A percentile compares a stretch with the other conserved stretches of the same genome.
Evolutionary conservation across 2,329 filamentous ascomycete genomes (phyloP).

Genomic region (Xylariales sp.): DNA sequence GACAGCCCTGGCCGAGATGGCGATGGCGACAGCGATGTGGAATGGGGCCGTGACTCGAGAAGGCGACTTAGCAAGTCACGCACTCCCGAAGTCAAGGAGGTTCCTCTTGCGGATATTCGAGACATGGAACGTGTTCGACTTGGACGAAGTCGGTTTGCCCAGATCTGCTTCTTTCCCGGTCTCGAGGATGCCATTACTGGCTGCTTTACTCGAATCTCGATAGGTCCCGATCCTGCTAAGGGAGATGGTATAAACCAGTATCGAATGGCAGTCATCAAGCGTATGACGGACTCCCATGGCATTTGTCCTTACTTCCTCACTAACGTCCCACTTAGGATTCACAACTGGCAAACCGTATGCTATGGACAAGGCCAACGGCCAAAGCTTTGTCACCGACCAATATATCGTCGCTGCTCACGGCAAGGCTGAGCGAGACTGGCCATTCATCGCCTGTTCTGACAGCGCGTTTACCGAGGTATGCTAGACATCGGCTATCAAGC

Average conservation of each 20-base stretch:
- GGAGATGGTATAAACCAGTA: slow-evolving; percentile 70
- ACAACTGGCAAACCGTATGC: slow-evolving; percentile 76
- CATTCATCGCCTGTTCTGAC: slow-evolving; percentile 88
- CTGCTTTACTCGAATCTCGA: slow-evolving; percentile 79
- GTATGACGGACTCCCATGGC: slow-evolving; percentile 37
- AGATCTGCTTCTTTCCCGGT: slow-evolving; percentile 88
- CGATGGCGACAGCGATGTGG: slow-evolving; percentile 74
- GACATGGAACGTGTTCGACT: slow-evolving; percentile 83
- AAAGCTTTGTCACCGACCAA: slow-evolving; percentile 76
- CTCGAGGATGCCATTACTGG: slow-evolving; percentile 79
- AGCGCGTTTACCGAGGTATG: slow-evolving; percentile 74
- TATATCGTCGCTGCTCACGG: slow-evolving; percentile 81
- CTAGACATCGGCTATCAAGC: slow-evolving; percentile 4
- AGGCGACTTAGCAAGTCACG: slow-evolving; percentile 42
- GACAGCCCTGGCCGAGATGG: slow-evolving; percentile 47
- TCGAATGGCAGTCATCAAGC: slow-evolving; percentile 83
- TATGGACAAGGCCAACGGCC: slow-evolving; percentile 68
- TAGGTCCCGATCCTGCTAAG: slow-evolving; percentile 61
- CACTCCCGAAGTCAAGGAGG: slow-evolving; percentile 57
- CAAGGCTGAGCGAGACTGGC: slow-evolving; percentile 77
- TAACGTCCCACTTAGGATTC: slow-evolving; percentile 55
- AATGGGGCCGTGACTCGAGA: slow-evolving; percentile 59
- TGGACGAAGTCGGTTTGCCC: slow-evolving; percentile 78
- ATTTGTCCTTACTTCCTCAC: not conserved
- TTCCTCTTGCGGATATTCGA: slow-evolving; percentile 65